Percentiles rank a stretch among this genome's conserved stretches.
Conservation (phyloP, 371 early-diverging fungal genomes). For the Ordospora colligata region DNA sequence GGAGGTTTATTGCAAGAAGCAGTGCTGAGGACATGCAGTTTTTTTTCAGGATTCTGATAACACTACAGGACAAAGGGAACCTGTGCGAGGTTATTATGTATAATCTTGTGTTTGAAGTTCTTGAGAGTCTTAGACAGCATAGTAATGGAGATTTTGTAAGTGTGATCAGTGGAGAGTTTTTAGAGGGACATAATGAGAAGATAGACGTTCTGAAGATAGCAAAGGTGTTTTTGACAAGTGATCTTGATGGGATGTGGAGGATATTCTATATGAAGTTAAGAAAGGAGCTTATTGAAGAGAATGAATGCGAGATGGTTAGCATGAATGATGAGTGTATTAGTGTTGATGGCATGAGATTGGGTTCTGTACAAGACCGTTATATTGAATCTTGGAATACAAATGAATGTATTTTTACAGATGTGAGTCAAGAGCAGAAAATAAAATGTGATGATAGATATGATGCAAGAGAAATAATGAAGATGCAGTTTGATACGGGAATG, state of each 20-base stretch:
- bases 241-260: constrained; percentile 21
- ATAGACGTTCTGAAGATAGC: background rate
- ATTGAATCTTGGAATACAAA: too few relatives aligned
- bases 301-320: background rate
- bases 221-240: constrained; percentile 16
- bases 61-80: constrained; percentile 22
- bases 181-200: background rate
- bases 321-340: too few relatives aligned
- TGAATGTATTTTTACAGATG: too few relatives aligned
- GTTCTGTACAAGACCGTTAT: too few relatives aligned
- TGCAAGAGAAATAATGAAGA: background rate
- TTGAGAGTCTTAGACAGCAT: background rate
- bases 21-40: constrained; percentile 1
- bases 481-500: background rate
- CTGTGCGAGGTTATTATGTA: constrained; percentile 22
- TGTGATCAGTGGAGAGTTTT: background rate
- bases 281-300: background rate
- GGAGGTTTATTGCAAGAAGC: constrained; percentile 11
- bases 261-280: constrained; percentile 26
- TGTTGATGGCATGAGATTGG: too few relatives aligned
- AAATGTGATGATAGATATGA: too few relatives aligned
- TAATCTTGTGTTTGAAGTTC: constrained; percentile 17
- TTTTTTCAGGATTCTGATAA: constrained; percentile 32
- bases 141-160: background rate
- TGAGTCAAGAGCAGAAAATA: too few relatives aligned